phyloP scores from a whole-genome alignment of 257 asterid species.

The Jacaranda mimosifolia region DNA sequence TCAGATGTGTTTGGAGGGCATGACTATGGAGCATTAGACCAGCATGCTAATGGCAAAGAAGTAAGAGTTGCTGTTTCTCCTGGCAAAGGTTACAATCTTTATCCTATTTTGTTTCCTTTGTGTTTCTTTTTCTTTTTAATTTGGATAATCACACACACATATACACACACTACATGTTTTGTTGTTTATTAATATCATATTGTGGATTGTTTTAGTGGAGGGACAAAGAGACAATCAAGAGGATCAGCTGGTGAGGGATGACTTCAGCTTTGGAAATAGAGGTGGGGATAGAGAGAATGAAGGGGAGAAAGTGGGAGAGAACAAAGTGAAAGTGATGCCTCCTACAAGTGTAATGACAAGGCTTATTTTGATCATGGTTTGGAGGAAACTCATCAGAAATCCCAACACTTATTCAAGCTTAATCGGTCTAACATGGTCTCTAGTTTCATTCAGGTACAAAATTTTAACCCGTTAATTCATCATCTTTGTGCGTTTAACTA shows the following conservation, averaged over 20 bases:
- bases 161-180: not conserved
- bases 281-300: conserved; percentile 54
- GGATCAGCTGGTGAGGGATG: conserved; percentile 66
- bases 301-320: conserved; percentile 55
- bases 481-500: too few relatives aligned
- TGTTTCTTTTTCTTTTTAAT: not conserved
- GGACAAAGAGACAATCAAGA: conserved; percentile 61
- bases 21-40: conserved; percentile 66
- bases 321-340: conserved; percentile 73
- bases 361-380: conserved; percentile 93
- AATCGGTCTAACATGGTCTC: conserved; percentile 86
- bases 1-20: conserved; percentile 90
- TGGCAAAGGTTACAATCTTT: conserved; percentile 55
- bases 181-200: not conserved
- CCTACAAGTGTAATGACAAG: conserved; percentile 98
- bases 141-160: not conserved
- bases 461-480: not conserved
- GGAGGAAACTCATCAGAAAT: conserved; percentile 95
- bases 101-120: not conserved
- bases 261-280: conserved; percentile 68
- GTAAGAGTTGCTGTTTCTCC: conserved; percentile 74
- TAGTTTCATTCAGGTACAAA: conserved; percentile 81
- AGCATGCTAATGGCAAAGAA: conserved; percentile 58
- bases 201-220: conserved; percentile 37
- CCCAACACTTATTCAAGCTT: conserved; percentile 98